Percentiles rank a stretch among this genome's conserved stretches.
phyloP scores from a whole-genome alignment of 2,329 filamentous ascomycete species.

The Sclerotinia minor region DNA sequence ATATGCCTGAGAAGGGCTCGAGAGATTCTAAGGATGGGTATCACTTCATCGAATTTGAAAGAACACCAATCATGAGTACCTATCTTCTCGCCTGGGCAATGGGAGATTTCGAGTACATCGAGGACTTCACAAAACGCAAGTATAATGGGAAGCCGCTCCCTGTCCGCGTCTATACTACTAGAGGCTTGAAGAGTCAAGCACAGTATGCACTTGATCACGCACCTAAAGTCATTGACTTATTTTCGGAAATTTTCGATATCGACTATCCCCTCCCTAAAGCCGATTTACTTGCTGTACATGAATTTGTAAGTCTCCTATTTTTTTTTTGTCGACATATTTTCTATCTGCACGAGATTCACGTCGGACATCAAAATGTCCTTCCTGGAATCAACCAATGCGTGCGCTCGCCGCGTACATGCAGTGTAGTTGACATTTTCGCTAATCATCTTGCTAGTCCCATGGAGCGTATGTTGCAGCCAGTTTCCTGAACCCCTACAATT shows the following conservation, averaged over 20 bases:
- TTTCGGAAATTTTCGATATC: conserved; percentile 90
- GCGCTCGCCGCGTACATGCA: neutral
- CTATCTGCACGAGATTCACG: neutral
- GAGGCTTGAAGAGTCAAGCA: conserved; percentile 90
- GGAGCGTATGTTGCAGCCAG: conserved; percentile 61
- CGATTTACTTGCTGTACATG: conserved; percentile 86
- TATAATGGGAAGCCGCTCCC: conserved; percentile 91
- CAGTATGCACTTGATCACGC: conserved; percentile 87
- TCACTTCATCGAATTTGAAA: conserved; percentile 76
- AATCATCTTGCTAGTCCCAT: conserved; percentile 52
- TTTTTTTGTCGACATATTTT: neutral
- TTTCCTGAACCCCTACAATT: neutral
- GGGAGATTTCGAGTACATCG: conserved; percentile 95
- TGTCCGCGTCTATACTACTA: conserved; percentile 93
- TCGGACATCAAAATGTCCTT: neutral
- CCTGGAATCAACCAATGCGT: neutral
- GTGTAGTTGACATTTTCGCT: conserved; percentile 38
- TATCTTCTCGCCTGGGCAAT: conserved; percentile 91
- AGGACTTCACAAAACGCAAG: conserved; percentile 82
- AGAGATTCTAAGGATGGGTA: conserved; percentile 61
- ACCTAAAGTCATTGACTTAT: conserved; percentile 92
- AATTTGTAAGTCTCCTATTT: conserved; percentile 63
- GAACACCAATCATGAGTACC: conserved; percentile 82
- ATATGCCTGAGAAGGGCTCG: conserved; percentile 85
- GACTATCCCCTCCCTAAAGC: conserved; percentile 93